phyloP scores from a whole-genome alignment of 2,329 filamentous ascomycete species.

The Pseudomassariella vexata region DNA sequence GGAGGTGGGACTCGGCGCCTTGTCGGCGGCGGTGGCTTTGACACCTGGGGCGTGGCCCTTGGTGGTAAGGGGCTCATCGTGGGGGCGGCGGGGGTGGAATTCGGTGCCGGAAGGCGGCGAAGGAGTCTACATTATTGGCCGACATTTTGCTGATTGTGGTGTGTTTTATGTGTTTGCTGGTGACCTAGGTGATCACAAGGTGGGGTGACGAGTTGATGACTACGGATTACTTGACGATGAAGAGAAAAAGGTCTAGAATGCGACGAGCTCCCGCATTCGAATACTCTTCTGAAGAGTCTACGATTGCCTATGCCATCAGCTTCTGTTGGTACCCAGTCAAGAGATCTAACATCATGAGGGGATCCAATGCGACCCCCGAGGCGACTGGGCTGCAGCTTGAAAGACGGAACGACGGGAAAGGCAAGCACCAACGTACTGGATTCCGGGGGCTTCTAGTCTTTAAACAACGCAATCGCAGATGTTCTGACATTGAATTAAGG shows the following conservation, averaged over 20 bases:
- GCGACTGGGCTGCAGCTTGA: too few relatives aligned
- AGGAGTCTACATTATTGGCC: neutral
- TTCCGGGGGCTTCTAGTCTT: too few relatives aligned
- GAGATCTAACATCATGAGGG: too few relatives aligned
- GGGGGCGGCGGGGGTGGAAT: constrained; percentile 46
- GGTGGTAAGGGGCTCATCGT: constrained; percentile 45
- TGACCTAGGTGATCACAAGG: neutral
- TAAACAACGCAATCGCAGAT: too few relatives aligned
- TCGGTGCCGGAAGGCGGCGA: constrained; percentile 20
- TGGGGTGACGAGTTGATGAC: neutral
- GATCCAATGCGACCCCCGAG: too few relatives aligned
- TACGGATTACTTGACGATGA: neutral
- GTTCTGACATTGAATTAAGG: too few relatives aligned
- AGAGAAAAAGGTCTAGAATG: neutral
- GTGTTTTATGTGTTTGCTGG: neutral
- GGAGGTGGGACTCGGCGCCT: neutral
- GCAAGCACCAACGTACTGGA: too few relatives aligned
- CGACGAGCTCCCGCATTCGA: neutral
- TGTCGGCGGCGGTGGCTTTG: neutral
- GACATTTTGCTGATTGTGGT: neutral
- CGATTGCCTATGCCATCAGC: too few relatives aligned
- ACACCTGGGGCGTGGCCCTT: constrained; percentile 57
- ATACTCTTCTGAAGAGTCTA: too few relatives aligned
- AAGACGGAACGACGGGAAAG: too few relatives aligned
- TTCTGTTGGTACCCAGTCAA: too few relatives aligned